A percentile compares a stretch with the other conserved stretches of the same genome.
These are phyloP conservation scores for Rubroshorea leprosula DNA, from an alignment of 345 rosid species.

Conservation along the genomic window DNA sequence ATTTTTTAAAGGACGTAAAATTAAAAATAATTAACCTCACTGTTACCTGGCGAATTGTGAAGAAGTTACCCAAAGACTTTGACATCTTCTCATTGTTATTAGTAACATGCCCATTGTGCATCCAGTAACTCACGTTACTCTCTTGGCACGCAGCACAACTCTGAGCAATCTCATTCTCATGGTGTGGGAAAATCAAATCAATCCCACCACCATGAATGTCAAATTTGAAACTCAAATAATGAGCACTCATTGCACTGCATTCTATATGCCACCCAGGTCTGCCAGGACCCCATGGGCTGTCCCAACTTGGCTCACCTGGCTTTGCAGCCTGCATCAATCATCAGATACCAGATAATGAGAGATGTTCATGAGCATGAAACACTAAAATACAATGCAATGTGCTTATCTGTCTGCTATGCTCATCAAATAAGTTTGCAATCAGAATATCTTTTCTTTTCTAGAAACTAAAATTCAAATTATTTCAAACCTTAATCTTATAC, in stretches of 20 bases:
- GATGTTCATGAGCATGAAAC: not conserved
- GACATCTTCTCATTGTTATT: constrained; percentile 83
- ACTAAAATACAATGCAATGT: too few species aligned
- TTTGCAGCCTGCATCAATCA: constrained; percentile 65
- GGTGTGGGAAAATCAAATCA: constrained; percentile 74
- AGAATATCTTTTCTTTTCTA: too few species aligned
- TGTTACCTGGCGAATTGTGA: constrained; percentile 63
- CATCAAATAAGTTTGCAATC: too few species aligned
- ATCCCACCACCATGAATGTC: constrained; percentile 90
- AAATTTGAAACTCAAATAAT: constrained; percentile 54
- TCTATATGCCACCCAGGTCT: constrained; percentile 99
- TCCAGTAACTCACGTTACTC: constrained; percentile 60
- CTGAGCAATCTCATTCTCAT: constrained; percentile 91
- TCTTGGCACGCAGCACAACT: constrained; percentile 65
- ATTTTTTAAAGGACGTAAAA: too few species aligned
- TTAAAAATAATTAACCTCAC: not conserved
- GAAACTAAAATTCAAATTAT: too few species aligned
- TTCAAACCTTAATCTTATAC: too few species aligned
- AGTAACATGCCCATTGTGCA: constrained; percentile 92
- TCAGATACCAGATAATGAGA: constrained; percentile 4
- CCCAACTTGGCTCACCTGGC: constrained; percentile 86
- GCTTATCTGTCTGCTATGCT: too few species aligned
- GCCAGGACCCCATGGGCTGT: constrained; percentile 88
- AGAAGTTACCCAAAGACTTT: constrained; percentile 64
- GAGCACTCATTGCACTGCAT: constrained; percentile 97